Conservation (phyloP, 306 rosid genomes). For the Corylus americana region DNA sequence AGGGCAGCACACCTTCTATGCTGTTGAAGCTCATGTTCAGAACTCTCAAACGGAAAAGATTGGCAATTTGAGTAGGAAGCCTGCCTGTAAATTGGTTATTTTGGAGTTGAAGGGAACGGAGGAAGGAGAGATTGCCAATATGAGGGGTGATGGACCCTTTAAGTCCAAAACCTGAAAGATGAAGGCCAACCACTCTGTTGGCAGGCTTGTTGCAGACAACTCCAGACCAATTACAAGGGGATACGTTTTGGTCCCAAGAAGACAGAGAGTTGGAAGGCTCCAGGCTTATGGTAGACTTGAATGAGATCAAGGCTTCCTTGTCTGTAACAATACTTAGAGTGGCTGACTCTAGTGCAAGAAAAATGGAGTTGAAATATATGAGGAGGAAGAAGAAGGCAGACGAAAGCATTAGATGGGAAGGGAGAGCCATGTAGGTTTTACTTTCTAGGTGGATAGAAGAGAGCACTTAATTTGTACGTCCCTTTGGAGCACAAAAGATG, state of each 20-base stretch:
- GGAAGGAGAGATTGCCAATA: slow-evolving; percentile 60
- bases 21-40: slow-evolving; percentile 57
- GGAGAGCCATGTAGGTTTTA: slow-evolving; percentile 32
- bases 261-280: slow-evolving; percentile 32
- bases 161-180: slow-evolving; percentile 52
- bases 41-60: slow-evolving; percentile 40
- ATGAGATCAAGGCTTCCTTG: slow-evolving; percentile 57
- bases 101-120: slow-evolving; percentile 48
- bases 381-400: slow-evolving; percentile 22
- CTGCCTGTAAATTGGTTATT: slow-evolving; percentile 47
- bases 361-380: not conserved
- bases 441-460: slow-evolving; percentile 16
- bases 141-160: slow-evolving; percentile 50
- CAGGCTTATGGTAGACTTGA: slow-evolving; percentile 42
- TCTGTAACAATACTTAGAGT: slow-evolving; percentile 46
- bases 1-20: slow-evolving; percentile 46
- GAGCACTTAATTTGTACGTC: not conserved
- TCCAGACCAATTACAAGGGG: slow-evolving; percentile 71
- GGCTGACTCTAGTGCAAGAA: slow-evolving; percentile 34
- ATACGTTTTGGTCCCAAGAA: slow-evolving; percentile 48
- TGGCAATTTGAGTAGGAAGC: slow-evolving; percentile 53
- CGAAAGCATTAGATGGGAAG: slow-evolving; percentile 10
- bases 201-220: slow-evolving; percentile 43
- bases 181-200: slow-evolving; percentile 46
- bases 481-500: not conserved